Evolutionary conservation across 208 protist species (phyloP).

Genomic region (Porcisia hertigi): DNA sequence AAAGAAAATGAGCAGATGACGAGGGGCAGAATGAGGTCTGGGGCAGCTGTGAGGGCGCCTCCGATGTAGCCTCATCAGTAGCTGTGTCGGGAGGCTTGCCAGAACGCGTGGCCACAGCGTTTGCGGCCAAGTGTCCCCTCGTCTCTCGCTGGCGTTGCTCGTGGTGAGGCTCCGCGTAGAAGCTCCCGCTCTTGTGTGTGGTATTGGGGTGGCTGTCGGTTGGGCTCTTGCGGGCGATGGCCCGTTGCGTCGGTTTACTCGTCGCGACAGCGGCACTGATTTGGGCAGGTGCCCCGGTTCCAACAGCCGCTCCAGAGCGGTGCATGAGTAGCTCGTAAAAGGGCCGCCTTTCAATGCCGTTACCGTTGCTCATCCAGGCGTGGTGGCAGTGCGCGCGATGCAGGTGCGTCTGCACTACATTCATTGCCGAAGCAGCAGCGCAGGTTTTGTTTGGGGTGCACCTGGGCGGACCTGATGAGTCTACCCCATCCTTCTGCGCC

Average conservation of each 20-base stretch:
- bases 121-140: neutral
- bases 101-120: neutral
- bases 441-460: neutral
- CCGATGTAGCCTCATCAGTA: neutral
- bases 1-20: slow-evolving; percentile 10
- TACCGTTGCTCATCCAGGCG: slow-evolving; percentile 36
- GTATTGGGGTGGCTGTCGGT: slow-evolving; percentile 45
- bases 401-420: slow-evolving; percentile 16
- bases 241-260: neutral
- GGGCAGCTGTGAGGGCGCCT: slow-evolving; percentile 7
- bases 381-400: slow-evolving; percentile 29
- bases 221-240: slow-evolving; percentile 4
- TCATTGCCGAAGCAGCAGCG: neutral
- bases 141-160: slow-evolving; percentile 14
- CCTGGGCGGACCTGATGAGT: slow-evolving; percentile 13
- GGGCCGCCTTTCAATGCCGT: slow-evolving; percentile 33
- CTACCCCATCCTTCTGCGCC: neutral
- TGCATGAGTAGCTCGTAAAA: slow-evolving; percentile 59
- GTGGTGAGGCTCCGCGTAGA: slow-evolving; percentile 23
- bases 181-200: slow-evolving; percentile 35
- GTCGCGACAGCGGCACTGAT: neutral
- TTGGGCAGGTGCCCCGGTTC: neutral
- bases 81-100: neutral
- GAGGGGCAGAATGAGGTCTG: slow-evolving; percentile 1
- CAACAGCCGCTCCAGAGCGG: slow-evolving; percentile 21